Percentiles rank a stretch among this genome's conserved stretches.
These are phyloP conservation scores for Juglanconis oblonga DNA, from an alignment of 2,329 filamentous ascomycete species.

Conservation along the genomic window DNA sequence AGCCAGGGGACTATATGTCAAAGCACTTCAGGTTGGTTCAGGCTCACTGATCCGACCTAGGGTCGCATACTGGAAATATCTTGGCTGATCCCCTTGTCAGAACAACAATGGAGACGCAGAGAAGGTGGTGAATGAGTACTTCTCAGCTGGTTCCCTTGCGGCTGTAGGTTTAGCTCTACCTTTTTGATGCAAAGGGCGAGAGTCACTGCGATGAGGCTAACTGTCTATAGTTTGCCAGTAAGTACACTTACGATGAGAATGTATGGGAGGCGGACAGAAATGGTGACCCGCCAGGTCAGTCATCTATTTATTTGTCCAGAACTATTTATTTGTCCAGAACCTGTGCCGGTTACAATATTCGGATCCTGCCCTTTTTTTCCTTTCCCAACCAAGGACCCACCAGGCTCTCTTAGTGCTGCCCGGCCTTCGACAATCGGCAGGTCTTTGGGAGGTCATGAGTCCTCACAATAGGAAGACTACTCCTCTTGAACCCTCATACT, in stretches of 20 bases:
- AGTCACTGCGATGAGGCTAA: slow-evolving; percentile 8
- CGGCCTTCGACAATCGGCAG: no score
- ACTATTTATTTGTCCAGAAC: no score
- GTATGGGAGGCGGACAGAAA: slow-evolving; percentile 53
- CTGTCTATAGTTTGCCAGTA: slow-evolving; percentile 39
- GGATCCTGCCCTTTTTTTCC: no score
- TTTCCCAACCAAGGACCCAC: no score
- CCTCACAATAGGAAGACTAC: no score
- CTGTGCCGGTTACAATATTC: no score
- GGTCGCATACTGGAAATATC: not conserved
- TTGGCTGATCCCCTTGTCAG: not conserved
- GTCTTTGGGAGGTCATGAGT: no score
- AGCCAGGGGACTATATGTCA: not conserved
- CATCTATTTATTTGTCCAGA: not conserved
- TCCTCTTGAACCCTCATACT: no score
- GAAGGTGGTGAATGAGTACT: not conserved
- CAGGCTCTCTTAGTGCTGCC: no score
- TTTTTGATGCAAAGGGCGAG: not conserved
- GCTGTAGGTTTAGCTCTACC: not conserved
- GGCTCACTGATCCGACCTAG: not conserved
- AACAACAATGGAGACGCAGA: not conserved
- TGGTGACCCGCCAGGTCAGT: slow-evolving; percentile 29
- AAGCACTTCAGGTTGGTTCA: not conserved
- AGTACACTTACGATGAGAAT: slow-evolving; percentile 56
- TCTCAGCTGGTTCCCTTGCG: not conserved